Evolutionary conservation across 257 asterid species (phyloP).

Genomic region (Fraxinus quadrangulata): DNA sequence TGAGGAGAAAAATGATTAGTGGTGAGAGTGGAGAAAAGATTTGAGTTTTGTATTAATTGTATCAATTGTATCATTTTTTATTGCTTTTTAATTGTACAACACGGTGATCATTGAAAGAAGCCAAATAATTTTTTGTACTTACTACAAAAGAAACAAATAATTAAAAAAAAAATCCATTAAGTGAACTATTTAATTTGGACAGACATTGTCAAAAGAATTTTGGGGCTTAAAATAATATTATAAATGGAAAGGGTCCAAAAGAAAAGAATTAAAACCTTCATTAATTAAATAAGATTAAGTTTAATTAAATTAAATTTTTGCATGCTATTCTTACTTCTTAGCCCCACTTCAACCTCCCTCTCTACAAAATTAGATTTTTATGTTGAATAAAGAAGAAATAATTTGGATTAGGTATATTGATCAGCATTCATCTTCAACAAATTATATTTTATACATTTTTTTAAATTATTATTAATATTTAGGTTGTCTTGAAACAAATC

Average conservation of each 20-base stretch:
- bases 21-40: background rate
- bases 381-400: conserved; percentile 29
- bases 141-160: background rate
- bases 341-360: conserved; percentile 31
- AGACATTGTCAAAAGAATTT: conserved; percentile 20
- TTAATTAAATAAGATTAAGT: background rate
- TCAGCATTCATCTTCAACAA: conserved; percentile 26
- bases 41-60: background rate
- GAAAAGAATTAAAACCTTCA: background rate
- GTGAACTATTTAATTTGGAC: conserved; percentile 16
- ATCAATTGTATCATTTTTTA: no score
- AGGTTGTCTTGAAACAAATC: conserved; percentile 24
- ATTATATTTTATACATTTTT: conserved; percentile 20
- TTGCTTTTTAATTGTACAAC: no score
- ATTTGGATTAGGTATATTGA: conserved; percentile 44
- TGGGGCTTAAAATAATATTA: conserved; percentile 13
- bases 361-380: conserved; percentile 21
- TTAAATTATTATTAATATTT: background rate
- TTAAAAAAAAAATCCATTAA: background rate
- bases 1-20: no score
- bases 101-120: background rate
- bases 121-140: background rate
- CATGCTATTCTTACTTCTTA: no score
- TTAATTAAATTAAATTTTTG: conserved; percentile 10
- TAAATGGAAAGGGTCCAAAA: conserved; percentile 19